A percentile compares a stretch with the other conserved stretches of the same genome.
phyloP scores from a whole-genome alignment of 2,329 filamentous ascomycete genomes.

The Penicillium sp. region DNA sequence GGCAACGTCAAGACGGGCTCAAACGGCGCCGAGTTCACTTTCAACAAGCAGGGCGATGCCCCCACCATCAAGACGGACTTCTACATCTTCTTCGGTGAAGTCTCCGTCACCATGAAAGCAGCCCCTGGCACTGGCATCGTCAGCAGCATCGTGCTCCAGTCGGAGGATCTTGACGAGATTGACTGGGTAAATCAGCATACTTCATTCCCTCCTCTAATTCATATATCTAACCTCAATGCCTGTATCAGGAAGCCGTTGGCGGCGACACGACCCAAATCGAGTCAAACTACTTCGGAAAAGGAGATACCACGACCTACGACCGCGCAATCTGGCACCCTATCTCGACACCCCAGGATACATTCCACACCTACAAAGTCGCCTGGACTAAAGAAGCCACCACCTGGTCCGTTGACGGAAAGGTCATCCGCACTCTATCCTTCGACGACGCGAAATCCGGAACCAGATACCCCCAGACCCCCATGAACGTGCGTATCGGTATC shows the following conservation, averaged over 20 bases:
- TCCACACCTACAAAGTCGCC: not conserved
- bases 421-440: not conserved
- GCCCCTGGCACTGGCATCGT: slow-evolving; percentile 91
- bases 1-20: not conserved
- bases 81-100: slow-evolving; percentile 97
- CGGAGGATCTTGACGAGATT: slow-evolving; percentile 70
- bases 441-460: not conserved
- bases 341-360: not conserved
- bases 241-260: not conserved
- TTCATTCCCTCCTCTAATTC: not conserved
- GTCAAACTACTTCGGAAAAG: not conserved
- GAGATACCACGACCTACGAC: not conserved
- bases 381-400: not conserved
- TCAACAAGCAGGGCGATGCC: not conserved
- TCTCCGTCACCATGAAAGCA: slow-evolving; percentile 80
- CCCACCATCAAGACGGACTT: slow-evolving; percentile 58
- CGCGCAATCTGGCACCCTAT: not conserved
- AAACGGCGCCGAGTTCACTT: not conserved
- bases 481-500: not conserved
- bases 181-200: not conserved
- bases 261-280: not conserved
- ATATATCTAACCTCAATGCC: not conserved
- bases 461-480: not conserved
- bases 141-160: slow-evolving; percentile 85
- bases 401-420: not conserved